phyloP scores from a whole-genome alignment of 2,329 filamentous ascomycete species.

The Clarireedia homoeocarpa region DNA sequence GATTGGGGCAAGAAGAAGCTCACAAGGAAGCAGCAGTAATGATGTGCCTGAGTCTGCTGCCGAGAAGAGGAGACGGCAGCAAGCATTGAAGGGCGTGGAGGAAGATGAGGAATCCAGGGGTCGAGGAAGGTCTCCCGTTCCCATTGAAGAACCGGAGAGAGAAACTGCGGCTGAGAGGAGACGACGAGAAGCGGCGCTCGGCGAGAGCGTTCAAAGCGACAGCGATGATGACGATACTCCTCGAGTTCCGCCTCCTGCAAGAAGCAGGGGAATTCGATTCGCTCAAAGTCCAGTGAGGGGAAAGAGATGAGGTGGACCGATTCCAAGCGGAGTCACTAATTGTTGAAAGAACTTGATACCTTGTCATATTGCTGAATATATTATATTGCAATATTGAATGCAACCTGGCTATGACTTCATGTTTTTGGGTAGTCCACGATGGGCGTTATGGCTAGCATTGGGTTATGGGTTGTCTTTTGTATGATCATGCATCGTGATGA shows the following conservation, averaged over 20 bases:
- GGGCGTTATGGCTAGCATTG: background rate
- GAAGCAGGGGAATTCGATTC: constrained; percentile 27
- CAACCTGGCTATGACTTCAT: background rate
- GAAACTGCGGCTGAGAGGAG: constrained; percentile 71
- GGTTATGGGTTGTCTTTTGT: background rate
- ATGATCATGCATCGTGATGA: background rate
- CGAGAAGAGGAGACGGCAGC: constrained; percentile 58
- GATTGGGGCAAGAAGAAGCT: background rate
- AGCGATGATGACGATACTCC: constrained; percentile 27
- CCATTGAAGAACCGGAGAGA: background rate
- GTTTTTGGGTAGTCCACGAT: background rate
- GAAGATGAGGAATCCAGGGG: constrained; percentile 25
- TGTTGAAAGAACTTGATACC: background rate
- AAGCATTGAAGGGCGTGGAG: constrained; percentile 38
- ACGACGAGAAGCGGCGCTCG: constrained; percentile 66
- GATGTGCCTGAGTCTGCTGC: constrained; percentile 14
- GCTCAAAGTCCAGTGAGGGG: constrained; percentile 28
- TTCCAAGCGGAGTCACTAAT: background rate
- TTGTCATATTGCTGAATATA: background rate
- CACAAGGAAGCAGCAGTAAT: background rate
- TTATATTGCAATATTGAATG: background rate
- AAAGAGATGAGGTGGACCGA: background rate
- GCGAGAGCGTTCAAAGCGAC: constrained; percentile 36
- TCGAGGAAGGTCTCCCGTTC: constrained; percentile 32
- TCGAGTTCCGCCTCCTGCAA: constrained; percentile 24